Conservation (phyloP, 352 stramenopile genomes). For the Pythium rhizo-oryzae region DNA sequence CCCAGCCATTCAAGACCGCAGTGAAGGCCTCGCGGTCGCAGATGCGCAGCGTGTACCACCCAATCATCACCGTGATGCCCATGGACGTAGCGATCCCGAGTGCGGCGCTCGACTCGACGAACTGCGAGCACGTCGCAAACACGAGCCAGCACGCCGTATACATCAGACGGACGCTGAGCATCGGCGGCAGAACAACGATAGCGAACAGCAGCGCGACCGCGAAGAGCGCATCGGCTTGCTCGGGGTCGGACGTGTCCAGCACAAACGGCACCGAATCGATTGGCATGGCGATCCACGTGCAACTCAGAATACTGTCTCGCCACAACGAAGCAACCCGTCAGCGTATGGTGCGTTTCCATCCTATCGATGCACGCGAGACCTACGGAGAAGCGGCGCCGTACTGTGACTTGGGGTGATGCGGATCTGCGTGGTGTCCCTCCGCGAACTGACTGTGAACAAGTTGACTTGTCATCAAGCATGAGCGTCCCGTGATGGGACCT, state of each 20-base stretch:
- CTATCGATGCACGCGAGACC: too few species aligned
- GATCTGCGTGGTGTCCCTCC: too few species aligned
- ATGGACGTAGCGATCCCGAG: constrained; percentile 80
- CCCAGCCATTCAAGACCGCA: constrained; percentile 74
- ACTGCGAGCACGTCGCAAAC: constrained; percentile 55
- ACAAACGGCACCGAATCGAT: constrained; percentile 17
- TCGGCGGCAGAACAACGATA: constrained; percentile 59
- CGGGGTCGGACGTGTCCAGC: background rate
- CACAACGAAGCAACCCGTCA: background rate
- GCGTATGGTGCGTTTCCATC: too few species aligned
- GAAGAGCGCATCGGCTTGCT: constrained; percentile 40
- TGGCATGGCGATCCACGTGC: constrained; percentile 2
- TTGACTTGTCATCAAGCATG: too few species aligned
- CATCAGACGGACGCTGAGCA: constrained; percentile 74
- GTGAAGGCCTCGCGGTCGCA: constrained; percentile 82
- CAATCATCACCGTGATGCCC: constrained; percentile 86
- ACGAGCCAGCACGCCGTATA: constrained; percentile 81
- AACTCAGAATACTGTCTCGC: background rate
- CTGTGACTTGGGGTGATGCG: background rate
- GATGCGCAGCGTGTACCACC: constrained; percentile 79
- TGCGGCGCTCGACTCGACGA: constrained; percentile 54
- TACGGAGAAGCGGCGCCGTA: too few species aligned
- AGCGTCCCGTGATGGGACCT: background rate
- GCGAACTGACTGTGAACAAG: too few species aligned
- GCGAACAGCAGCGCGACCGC: constrained; percentile 61